Conservation (phyloP, 139 green algal genomes). For the Protoeuglena noctilucae region DNA sequence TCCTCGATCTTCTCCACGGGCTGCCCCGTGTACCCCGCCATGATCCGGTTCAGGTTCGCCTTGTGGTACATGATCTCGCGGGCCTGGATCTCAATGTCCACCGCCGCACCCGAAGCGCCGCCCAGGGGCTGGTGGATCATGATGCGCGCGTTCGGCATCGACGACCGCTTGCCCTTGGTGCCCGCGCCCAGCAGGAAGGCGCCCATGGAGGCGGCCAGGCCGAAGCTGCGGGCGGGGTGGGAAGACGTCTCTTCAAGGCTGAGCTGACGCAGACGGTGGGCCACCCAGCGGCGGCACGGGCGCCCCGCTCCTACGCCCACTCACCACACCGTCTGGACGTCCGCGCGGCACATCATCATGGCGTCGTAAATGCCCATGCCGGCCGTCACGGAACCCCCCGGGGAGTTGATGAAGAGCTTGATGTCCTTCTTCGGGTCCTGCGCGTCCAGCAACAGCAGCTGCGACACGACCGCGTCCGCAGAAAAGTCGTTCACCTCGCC, state of each 20-base stretch:
- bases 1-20: constrained; percentile 75
- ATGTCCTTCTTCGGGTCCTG: constrained; percentile 92
- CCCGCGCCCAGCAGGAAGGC: constrained; percentile 91
- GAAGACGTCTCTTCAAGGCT: not conserved
- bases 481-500: constrained; percentile 90
- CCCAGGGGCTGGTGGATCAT: constrained; percentile 99
- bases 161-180: constrained; percentile 70
- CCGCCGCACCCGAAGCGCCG: constrained; percentile 69
- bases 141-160: constrained; percentile 95
- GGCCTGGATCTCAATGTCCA: constrained; percentile 85
- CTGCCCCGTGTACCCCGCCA: constrained; percentile 69
- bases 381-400: constrained; percentile 89
- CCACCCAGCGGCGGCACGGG: too few species aligned
- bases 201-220: constrained; percentile 95
- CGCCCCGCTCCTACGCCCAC: not conserved
- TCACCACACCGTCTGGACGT: constrained; percentile 43
- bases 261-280: too few species aligned
- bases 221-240: constrained; percentile 56
- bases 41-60: constrained; percentile 93
- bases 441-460: constrained; percentile 91
- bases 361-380: constrained; percentile 98
- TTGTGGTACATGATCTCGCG: constrained; percentile 99
- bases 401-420: constrained; percentile 99
- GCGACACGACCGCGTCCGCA: constrained; percentile 86
- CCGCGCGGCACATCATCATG: constrained; percentile 64